Conservation (phyloP, 2,329 filamentous ascomycete genomes). For the Penicillium sp. region DNA sequence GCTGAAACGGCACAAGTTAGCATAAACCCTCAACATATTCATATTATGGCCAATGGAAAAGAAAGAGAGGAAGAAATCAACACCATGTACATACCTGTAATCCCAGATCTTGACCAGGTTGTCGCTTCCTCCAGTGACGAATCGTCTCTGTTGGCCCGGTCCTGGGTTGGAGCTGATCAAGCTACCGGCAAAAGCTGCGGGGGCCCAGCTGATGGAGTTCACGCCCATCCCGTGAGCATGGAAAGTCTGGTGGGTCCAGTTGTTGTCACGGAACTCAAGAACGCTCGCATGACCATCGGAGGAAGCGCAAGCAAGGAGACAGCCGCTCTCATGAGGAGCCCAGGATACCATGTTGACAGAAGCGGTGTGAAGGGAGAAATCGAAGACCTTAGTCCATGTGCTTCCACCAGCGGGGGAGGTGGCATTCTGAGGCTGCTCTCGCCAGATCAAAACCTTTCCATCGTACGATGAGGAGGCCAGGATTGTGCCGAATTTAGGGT, state of each 20-base stretch:
- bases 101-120: conserved; percentile 93
- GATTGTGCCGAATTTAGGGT: conserved; percentile 98
- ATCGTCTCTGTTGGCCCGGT: conserved; percentile 69
- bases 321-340: conserved; percentile 96
- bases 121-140: conserved; percentile 93
- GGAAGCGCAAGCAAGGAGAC: conserved; percentile 89
- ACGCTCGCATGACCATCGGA: conserved; percentile 92
- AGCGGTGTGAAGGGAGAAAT: conserved; percentile 90
- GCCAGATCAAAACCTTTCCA: conserved; percentile 98
- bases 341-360: conserved; percentile 96
- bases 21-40: background rate
- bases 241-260: conserved; percentile 86
- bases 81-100: conserved; percentile 57
- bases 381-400: conserved; percentile 83
- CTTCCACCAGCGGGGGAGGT: conserved; percentile 47
- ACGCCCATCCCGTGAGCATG: conserved; percentile 90
- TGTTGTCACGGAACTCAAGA: conserved; percentile 95
- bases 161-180: conserved; percentile 72
- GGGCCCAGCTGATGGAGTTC: conserved; percentile 95
- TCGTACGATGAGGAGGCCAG: conserved; percentile 95
- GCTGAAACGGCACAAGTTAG: conserved; percentile 30
- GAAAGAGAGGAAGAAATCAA: background rate
- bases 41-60: background rate
- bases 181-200: conserved; percentile 78
- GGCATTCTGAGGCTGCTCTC: conserved; percentile 65